Base-by-base conservation (phyloP, 164 flowering plant species). In the Macadamia tetraphylla region DNA sequence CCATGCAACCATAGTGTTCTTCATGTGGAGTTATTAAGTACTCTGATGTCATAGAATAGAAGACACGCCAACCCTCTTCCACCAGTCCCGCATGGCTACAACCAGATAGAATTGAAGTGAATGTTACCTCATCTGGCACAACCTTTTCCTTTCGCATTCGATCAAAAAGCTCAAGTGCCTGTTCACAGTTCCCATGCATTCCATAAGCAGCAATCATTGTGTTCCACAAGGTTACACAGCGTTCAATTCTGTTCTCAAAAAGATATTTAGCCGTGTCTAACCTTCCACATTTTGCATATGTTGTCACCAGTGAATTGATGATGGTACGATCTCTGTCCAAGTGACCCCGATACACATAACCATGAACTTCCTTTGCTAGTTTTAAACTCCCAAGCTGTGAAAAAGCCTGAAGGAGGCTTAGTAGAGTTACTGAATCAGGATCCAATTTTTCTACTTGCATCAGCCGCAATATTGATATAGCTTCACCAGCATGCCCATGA, bases 51-150 rank as follows among this genome's bases (percentile, higher is more conserved):
- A 86, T 87, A 59, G 71, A 81, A 29, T 57, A 72, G 63, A 87
- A 86, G 71, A 75, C 48, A 3, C n/a, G 69, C 60, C 68, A 60
- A 15, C 92, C 89, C 71, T 82, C 85, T 70, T 85, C 82, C 5
- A 88, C 76, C 32, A 80, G 60, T 23, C 92, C 96, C 9, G 87
- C 75, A 77, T 88, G 91, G 71, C 86, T 86, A 73, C 87, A 85
- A 51, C 82, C 80, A 14, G 81, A 83, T n/a, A 84, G 84, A 12
- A 83, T 18, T 1, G 82, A 78, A 31, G 82, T 77, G 77, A 82
- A 83, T 17, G 87, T 83, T 40, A 79, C 66, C 13, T 69, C 79
- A 71, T 83, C 85, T 6, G 87, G 83, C 42, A 53, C 17, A 53
- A 82, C 53, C 32, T 75, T 74, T 58, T 64, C 65, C 63, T 49